Percentiles rank a stretch among this genome's conserved stretches.
These are phyloP conservation scores for Helichrysum umbraculigerum DNA, from an alignment of 129 eudicot genomes.

Conservation along the genomic window DNA sequence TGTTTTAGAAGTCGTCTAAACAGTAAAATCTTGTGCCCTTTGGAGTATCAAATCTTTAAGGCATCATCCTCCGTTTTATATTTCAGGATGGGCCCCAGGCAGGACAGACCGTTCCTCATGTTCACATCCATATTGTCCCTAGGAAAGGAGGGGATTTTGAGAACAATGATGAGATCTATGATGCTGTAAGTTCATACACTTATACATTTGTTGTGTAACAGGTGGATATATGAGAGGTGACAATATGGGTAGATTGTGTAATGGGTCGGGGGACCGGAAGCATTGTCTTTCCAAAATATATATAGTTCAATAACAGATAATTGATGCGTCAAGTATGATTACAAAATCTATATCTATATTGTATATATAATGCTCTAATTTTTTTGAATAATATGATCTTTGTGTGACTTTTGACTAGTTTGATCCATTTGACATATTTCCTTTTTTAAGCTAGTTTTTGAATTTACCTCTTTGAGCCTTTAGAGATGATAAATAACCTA, in stretches of 20 bases:
- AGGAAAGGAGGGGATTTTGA: constrained; percentile 82
- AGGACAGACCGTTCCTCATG: constrained; percentile 95
- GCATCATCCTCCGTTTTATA: constrained; percentile 6
- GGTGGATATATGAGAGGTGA: not conserved
- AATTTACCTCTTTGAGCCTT: not conserved
- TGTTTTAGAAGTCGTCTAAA: not conserved
- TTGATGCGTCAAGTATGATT: not conserved
- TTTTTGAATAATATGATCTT: too few species aligned
- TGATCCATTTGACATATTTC: not conserved
- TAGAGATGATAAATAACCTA: not conserved
- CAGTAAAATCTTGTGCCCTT: not conserved
- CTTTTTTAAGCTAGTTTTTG: not conserved
- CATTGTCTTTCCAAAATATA: not conserved
- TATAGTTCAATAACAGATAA: not conserved
- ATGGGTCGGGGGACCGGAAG: not conserved
- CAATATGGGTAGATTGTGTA: not conserved
- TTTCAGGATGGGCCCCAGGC: constrained; percentile 94
- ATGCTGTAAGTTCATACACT: constrained; percentile 63
- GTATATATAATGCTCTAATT: too few species aligned
- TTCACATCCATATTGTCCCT: constrained; percentile 89
- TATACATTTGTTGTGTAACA: not conserved
- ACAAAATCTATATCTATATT: not conserved
- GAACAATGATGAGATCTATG: constrained; percentile 91
- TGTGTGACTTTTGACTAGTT: not conserved
- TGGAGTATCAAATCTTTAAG: not conserved